phyloP scores from a whole-genome alignment of 2,329 filamentous ascomycete species.

The Ophiosphaerella korrae region DNA sequence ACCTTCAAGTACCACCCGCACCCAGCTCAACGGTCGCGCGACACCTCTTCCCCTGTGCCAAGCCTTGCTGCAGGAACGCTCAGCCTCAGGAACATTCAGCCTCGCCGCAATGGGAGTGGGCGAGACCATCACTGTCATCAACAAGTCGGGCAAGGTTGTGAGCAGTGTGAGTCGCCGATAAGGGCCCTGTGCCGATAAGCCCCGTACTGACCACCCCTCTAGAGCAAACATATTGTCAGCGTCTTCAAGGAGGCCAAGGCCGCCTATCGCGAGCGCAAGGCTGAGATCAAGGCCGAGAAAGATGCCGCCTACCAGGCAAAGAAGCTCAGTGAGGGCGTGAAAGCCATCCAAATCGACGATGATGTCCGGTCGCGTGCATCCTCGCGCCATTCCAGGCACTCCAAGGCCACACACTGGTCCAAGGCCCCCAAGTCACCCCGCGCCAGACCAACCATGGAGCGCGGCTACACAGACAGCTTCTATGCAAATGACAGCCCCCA shows the following conservation, averaged over 20 bases:
- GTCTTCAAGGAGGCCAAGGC: conserved; percentile 92
- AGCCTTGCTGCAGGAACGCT: conserved; percentile 23
- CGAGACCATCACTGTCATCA: conserved; percentile 87
- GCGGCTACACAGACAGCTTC: conserved; percentile 54
- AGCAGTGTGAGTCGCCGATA: conserved; percentile 69
- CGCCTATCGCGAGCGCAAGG: conserved; percentile 86
- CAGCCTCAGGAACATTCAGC: conserved; percentile 18
- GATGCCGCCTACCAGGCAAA: conserved; percentile 63
- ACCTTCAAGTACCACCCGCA: conserved; percentile 20
- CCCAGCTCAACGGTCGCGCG: conserved; percentile 21
- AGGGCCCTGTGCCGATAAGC: conserved; percentile 10
- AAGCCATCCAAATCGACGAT: conserved; percentile 53
- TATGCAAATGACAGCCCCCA: conserved; percentile 47
- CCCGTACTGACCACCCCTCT: conserved; percentile 24
- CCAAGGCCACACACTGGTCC: conserved; percentile 29
- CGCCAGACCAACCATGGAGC: conserved; percentile 47
- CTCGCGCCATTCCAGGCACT: conserved; percentile 34
- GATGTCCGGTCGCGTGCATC: conserved; percentile 39
- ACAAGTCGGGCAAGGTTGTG: conserved; percentile 88
- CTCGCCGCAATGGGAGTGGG: conserved; percentile 50
- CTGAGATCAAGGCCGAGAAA: conserved; percentile 74
- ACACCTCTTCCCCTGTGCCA: conserved; percentile 23
- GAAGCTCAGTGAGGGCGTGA: conserved; percentile 63
- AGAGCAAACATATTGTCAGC: conserved; percentile 88
- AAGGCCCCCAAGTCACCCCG: conserved; percentile 29